Evolutionary conservation across 305 asterid species (phyloP), one percentile per base, ranked within the genome.

Genomic region (Ajuga reptans): DNA sequence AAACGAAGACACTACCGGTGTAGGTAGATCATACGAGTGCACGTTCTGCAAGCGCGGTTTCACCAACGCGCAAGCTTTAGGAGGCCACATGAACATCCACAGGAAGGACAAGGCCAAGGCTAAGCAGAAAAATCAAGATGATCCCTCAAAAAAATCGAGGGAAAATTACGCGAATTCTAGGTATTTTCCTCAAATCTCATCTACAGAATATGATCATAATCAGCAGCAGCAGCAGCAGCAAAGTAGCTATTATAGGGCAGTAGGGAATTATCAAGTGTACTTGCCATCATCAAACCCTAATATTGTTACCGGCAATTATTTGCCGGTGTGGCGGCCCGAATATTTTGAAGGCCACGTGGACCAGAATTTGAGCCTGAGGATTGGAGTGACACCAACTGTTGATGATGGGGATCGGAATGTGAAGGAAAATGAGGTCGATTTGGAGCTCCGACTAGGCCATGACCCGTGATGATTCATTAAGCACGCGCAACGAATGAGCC

Each of bases 61-160:
- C 72, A 89, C 96, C 0, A 89, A 85, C 78, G 96, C 94, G 10
- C 94, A 89, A 46, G 93, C 96, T 18, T 74, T 89, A 6, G 96
- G 96, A 0, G 96, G 96, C 3, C 96, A 89, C 77, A 87, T 89
- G 96, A 89, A 89, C 72, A 84, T 89, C 58, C 96, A 89, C 51
- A 63, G 94, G 53, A 89, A 82, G 50, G 90, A 84, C 39, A 85
- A 82, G 51, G 81, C 76, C 27, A 85, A 85, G 55, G 55, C 75
- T 52, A 84, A 82, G 76, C 76, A 74, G 24, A 79, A 77, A 11
- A 74, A 41, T 58, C 41, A 54, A 0, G 77, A 69, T 5, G 72
- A 71, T 10, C 16, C 78, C 42, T 59, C 71, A 0, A 41, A 18
- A 6, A 68, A 69, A 16, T 15, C 29, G 9, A 36, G 33, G 16